A percentile compares a stretch with the other conserved stretches of the same genome.
Evolutionary conservation across 1,284 basidiomycete species (phyloP).

Genomic region (Cutaneotrichosporon mucoides): DNA sequence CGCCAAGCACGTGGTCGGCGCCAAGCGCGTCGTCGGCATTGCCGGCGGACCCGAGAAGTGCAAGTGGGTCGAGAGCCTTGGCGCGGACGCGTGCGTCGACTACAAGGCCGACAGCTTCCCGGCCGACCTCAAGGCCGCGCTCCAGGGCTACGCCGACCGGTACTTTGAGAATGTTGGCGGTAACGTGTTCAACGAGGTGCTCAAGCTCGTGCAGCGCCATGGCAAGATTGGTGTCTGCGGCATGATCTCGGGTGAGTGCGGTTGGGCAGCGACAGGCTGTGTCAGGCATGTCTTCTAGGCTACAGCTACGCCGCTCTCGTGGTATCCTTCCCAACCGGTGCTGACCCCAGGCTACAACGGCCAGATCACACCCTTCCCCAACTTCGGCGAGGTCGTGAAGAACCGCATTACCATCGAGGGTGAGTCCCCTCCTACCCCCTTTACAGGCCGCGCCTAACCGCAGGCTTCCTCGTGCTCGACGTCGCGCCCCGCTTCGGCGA

Average conservation of each 20-base stretch:
- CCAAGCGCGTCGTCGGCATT: conserved; percentile 52
- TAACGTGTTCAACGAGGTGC: conserved; percentile 42
- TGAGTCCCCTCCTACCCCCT: conserved; percentile 7
- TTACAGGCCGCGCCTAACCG: neutral
- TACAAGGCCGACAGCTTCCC: conserved; percentile 48
- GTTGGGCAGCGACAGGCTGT: neutral
- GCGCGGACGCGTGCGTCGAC: conserved; percentile 53
- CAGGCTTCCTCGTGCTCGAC: conserved; percentile 49
- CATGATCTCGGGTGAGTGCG: conserved; percentile 18
- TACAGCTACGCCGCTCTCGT: too few species aligned
- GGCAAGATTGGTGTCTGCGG: conserved; percentile 52
- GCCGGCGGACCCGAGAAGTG: conserved; percentile 54
- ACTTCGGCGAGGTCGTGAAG: conserved; percentile 43
- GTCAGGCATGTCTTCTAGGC: too few species aligned
- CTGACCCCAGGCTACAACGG: conserved; percentile 15
- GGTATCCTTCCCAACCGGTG: neutral
- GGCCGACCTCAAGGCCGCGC: conserved; percentile 34
- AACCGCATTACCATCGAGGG: conserved; percentile 49
- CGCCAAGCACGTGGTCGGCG: conserved; percentile 49
- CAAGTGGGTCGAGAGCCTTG: conserved; percentile 50
- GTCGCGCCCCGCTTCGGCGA: conserved; percentile 22
- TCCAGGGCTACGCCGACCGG: conserved; percentile 35
- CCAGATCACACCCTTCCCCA: conserved; percentile 17
- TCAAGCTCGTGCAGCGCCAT: conserved; percentile 45
- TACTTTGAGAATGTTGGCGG: conserved; percentile 52